Evolutionary conservation across 169 alveolate species (phyloP).

Genomic region (Amoebophrya sp.): DNA sequence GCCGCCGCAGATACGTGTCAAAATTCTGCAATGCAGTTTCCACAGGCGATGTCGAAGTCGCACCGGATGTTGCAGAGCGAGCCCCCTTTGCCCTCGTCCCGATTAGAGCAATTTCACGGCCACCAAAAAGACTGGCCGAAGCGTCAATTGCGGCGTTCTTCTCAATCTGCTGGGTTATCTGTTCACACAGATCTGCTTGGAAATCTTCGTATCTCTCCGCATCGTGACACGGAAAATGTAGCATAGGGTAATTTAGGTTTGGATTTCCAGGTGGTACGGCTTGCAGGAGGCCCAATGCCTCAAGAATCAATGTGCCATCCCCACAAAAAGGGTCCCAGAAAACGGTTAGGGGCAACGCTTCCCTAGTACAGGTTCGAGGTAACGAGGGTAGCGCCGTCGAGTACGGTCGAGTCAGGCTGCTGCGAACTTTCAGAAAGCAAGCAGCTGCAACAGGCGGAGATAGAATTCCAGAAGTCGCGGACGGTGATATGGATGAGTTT

Average conservation of each 20-base stretch:
- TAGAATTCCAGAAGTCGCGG: neutral
- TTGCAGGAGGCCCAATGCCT: neutral
- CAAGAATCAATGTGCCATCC: neutral
- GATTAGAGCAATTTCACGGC: too few species aligned
- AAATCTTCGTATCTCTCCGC: neutral
- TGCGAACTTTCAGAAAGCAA: neutral
- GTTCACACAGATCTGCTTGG: neutral
- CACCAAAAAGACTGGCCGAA: too few species aligned
- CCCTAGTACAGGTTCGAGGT: neutral
- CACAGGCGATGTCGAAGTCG: neutral
- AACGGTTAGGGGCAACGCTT: neutral
- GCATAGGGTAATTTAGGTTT: neutral
- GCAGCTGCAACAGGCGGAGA: too few species aligned
- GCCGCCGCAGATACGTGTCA: neutral
- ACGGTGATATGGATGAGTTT: neutral
- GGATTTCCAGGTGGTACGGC: neutral
- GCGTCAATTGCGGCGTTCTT: too few species aligned
- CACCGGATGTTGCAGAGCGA: neutral
- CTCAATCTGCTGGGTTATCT: too few species aligned
- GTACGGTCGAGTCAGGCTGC: neutral
- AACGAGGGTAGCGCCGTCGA: neutral
- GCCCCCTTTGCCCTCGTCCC: too few species aligned
- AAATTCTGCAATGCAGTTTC: neutral
- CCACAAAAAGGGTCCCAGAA: neutral
- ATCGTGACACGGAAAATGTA: neutral